Conservation (phyloP, 345 rosid species). For the Sisymbrium irio region DNA sequence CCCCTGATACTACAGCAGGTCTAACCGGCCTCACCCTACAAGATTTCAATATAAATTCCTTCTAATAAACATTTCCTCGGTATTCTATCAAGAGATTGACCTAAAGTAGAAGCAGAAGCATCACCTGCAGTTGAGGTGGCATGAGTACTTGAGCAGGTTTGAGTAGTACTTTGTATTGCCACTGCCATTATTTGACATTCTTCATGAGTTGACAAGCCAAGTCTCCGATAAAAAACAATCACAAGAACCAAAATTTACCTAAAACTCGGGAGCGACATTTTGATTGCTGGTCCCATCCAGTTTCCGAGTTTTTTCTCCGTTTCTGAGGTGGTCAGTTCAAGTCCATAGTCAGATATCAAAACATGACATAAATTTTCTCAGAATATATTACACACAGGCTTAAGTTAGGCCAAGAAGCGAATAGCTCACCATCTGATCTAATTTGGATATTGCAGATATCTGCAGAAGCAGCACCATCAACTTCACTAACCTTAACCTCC, state of each 20-base stretch:
- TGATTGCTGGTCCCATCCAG: conserved; percentile 70
- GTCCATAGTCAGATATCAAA: conserved; percentile 20
- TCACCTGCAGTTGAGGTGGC: conserved; percentile 84
- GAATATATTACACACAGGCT: background rate
- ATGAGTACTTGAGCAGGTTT: conserved; percentile 75
- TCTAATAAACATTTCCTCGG: background rate
- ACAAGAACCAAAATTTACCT: conserved; percentile 47
- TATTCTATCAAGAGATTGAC: background rate
- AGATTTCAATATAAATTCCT: background rate
- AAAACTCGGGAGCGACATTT: conserved; percentile 84
- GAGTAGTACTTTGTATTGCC: conserved; percentile 66
- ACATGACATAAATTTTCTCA: background rate
- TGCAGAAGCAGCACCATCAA: conserved; percentile 37
- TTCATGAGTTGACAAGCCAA: conserved; percentile 5
- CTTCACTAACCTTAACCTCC: conserved; percentile 73
- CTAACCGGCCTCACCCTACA: conserved; percentile 56
- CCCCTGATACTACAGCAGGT: conserved; percentile 53
- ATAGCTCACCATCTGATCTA: conserved; percentile 49
- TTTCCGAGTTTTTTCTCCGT: conserved; percentile 37
- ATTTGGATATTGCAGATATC: conserved; percentile 59
- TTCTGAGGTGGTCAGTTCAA: conserved; percentile 29
- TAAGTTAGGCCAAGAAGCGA: background rate
- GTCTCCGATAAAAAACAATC: background rate
- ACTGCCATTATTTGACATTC: conserved; percentile 46
- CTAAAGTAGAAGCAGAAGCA: background rate